A percentile compares a stretch with the other conserved stretches of the same genome.
These are phyloP conservation scores for Podila horticola DNA, from an alignment of 192 early-diverging fungal genomes.

Conservation along the genomic window DNA sequence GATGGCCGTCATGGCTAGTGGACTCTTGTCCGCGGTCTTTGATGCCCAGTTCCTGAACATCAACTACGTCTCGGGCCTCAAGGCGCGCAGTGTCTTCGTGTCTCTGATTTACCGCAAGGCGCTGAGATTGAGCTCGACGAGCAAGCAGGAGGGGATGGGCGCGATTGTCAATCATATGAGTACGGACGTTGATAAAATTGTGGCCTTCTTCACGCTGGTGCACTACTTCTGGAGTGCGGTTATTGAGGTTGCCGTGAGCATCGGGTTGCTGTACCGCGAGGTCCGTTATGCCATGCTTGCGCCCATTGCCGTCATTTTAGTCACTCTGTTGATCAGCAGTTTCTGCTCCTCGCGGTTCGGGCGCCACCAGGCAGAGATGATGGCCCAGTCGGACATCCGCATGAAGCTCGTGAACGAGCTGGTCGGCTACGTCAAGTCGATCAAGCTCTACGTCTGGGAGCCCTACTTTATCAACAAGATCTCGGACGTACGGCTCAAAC, in stretches of 20 bases:
- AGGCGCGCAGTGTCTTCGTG: slow-evolving; percentile 59
- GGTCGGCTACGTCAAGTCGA: slow-evolving; percentile 69
- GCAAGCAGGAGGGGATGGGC: slow-evolving; percentile 68
- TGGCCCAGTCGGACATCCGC: slow-evolving; percentile 59
- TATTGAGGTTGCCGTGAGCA: slow-evolving; percentile 27
- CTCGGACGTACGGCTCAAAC: slow-evolving; percentile 27
- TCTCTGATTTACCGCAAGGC: slow-evolving; percentile 69
- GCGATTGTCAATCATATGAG: slow-evolving; percentile 72
- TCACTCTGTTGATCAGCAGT: background rate
- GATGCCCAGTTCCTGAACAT: slow-evolving; percentile 40
- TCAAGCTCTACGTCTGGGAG: slow-evolving; percentile 83
- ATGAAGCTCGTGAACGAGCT: slow-evolving; percentile 78
- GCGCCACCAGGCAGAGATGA: slow-evolving; percentile 2
- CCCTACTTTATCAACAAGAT: slow-evolving; percentile 49
- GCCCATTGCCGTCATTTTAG: slow-evolving; percentile 28
- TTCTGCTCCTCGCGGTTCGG: slow-evolving; percentile 1
- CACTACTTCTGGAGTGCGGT: slow-evolving; percentile 38
- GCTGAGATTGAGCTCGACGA: slow-evolving; percentile 59
- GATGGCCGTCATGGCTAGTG: slow-evolving; percentile 21
- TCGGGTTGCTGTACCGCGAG: slow-evolving; percentile 28
- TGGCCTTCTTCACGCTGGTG: slow-evolving; percentile 13
- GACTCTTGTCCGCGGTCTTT: slow-evolving; percentile 20
- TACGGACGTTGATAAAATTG: slow-evolving; percentile 53
- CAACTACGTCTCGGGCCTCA: slow-evolving; percentile 49
- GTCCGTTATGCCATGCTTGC: slow-evolving; percentile 46